Evolutionary conservation across 1,284 basidiomycete genomes (phyloP).

Genomic region (Tilletia walkeri): DNA sequence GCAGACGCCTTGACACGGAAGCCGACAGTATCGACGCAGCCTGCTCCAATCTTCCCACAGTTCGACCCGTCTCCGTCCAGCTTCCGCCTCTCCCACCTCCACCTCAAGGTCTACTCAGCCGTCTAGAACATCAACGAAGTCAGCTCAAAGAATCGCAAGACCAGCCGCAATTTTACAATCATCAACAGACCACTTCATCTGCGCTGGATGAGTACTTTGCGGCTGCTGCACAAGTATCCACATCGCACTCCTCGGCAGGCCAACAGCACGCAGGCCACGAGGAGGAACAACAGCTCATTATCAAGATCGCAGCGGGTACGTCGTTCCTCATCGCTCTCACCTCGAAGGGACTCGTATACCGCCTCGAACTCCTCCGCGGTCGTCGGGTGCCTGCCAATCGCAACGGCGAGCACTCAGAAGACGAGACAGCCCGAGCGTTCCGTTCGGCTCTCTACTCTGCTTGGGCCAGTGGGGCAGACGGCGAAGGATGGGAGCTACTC

Average conservation of each 20-base stretch:
- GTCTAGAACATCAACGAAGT: not conserved
- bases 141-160: not conserved
- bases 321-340: conserved; percentile 40
- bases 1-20: not conserved
- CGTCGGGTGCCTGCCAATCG: not conserved
- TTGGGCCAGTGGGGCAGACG: conserved; percentile 58
- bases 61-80: conserved; percentile 9
- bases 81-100: conserved; percentile 23
- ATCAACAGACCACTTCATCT: not conserved
- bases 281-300: conserved; percentile 18
- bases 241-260: not conserved
- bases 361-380: conserved; percentile 26
- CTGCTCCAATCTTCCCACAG: not conserved
- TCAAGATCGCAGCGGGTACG: conserved; percentile 36
- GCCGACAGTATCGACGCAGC: not conserved
- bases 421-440: too few species aligned
- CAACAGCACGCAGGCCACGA: not conserved
- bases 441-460: not conserved
- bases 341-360: conserved; percentile 26
- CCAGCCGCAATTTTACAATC: not conserved
- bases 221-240: not conserved
- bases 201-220: conserved; percentile 7
- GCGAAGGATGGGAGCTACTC: conserved; percentile 62
- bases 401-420: too few species aligned
- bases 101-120: conserved; percentile 18